These are phyloP conservation scores for Spizellomyces sp. DNA, from an alignment of 192 early-diverging fungal genomes.

Conservation along the genomic window DNA sequence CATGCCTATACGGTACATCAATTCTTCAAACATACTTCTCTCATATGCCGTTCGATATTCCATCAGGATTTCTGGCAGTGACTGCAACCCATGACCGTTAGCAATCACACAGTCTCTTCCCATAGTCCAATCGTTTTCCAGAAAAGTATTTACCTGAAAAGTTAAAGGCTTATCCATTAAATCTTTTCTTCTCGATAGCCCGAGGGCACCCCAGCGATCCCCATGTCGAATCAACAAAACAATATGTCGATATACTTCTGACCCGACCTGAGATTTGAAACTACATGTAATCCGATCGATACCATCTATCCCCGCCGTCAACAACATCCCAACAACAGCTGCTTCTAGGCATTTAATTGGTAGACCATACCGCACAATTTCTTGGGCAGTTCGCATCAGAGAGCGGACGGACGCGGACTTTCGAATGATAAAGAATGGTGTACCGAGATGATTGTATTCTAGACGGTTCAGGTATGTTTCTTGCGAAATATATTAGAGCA, in stretches of 20 bases:
- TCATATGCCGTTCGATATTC: slow-evolving; percentile 41
- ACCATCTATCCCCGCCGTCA: slow-evolving; percentile 31
- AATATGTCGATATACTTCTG: slow-evolving; percentile 44
- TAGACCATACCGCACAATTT: slow-evolving; percentile 37
- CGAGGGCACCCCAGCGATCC: slow-evolving; percentile 46
- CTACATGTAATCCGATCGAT: slow-evolving; percentile 36
- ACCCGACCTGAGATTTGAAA: not conserved
- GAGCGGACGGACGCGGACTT: slow-evolving; percentile 28
- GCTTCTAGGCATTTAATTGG: slow-evolving; percentile 60
- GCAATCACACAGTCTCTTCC: no score
- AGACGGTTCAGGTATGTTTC: slow-evolving; percentile 31
- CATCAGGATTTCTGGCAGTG: slow-evolving; percentile 30
- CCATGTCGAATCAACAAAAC: slow-evolving; percentile 39
- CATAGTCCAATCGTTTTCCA: no score
- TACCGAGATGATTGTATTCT: slow-evolving; percentile 35
- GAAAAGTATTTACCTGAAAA: slow-evolving; percentile 28
- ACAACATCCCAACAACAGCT: slow-evolving; percentile 36
- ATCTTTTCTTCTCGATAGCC: slow-evolving; percentile 42
- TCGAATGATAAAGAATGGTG: slow-evolving; percentile 40
- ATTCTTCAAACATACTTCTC: slow-evolving; percentile 23
- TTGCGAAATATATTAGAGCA: not conserved
- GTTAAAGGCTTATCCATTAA: slow-evolving; percentile 44
- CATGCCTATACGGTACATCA: no score
- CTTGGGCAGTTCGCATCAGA: slow-evolving; percentile 31
- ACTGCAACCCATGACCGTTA: not conserved